Evolutionary conservation across 2,329 filamentous ascomycete species (phyloP), one percentile per base, ranked within the genome.

Genomic region (Cordyceps javanica): DNA sequence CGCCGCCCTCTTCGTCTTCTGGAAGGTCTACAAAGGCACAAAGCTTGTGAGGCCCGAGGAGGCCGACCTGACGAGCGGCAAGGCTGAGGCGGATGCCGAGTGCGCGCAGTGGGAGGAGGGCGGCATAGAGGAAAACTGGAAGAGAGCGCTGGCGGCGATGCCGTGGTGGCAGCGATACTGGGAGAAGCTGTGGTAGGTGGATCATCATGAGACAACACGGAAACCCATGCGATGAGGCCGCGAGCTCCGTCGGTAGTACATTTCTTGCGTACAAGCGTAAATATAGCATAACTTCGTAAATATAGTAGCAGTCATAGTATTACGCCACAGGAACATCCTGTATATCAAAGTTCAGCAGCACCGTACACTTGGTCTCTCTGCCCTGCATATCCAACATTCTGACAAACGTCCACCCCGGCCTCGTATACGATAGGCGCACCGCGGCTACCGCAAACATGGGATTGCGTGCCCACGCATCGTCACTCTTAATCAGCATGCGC

Each of bases 1-100:
- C 54, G 64, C 78, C 38, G 66, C 75, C 5, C 72, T 91, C 10
- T 91, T 82, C 65, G 28, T 87, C 3, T 79, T 77, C 5, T 90
- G 86, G 82, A 91, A 91, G 71, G 9, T 88, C 2, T 58, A 82
- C 62, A 82, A 86, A 69, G 78, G 76, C 65, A 88, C 86, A 0
- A 83, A 79, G 62, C 76, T 80, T 60, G 70, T 79, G 53, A 75
- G 73, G 48, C 75, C 82, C 1, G 71, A 78, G 21, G 80, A 88
- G 54, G 78, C 84, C 0, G 86, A 90, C 67, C 69, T 90, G 44
- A 65, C 79, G 30, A 80, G 80, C 36, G 85, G 86, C 59, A 73
- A 89, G 59, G 81, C 80, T 7, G 86, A 88, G 69, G 82, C 88
- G 60, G 86, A 87, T 55, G 82, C 82, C 61, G 73, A 76, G 67